Evolutionary conservation across 192 early-diverging fungal genomes (phyloP).

Genomic region (Chytriomyces hyalinus): DNA sequence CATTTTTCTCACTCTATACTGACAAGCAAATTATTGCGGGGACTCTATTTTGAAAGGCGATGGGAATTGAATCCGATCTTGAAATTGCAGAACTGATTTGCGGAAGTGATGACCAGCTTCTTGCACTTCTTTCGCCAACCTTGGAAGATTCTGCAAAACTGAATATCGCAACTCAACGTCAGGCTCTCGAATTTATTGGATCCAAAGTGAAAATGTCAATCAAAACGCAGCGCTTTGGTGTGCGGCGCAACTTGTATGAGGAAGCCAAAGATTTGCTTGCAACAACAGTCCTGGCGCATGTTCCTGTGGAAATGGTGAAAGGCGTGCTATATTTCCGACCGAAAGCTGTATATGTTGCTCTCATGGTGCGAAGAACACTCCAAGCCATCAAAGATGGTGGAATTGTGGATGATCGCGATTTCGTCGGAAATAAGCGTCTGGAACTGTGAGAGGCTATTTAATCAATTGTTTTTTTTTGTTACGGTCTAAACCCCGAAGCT

Average conservation of each 20-base stretch:
- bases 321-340: slow-evolving; percentile 82
- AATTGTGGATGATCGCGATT: slow-evolving; percentile 95
- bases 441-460: slow-evolving; percentile 75
- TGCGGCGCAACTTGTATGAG: slow-evolving; percentile 60
- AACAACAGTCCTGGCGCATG: slow-evolving; percentile 85
- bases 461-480: slow-evolving; percentile 10
- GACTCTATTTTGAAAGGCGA: slow-evolving; percentile 55
- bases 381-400: slow-evolving; percentile 81
- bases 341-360: slow-evolving; percentile 90
- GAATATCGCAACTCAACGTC: slow-evolving; percentile 84
- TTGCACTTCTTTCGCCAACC: slow-evolving; percentile 83
- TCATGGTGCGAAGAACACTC: slow-evolving; percentile 92
- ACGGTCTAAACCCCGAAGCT: not conserved
- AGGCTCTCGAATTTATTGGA: slow-evolving; percentile 90
- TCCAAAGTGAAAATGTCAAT: slow-evolving; percentile 54
- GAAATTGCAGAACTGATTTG: slow-evolving; percentile 94
- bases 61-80: slow-evolving; percentile 93
- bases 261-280: slow-evolving; percentile 88
- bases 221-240: slow-evolving; percentile 35
- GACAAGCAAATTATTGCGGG: not conserved
- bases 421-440: slow-evolving; percentile 96
- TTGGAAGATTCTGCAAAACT: slow-evolving; percentile 80
- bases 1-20: not conserved
- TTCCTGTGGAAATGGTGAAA: slow-evolving; percentile 73
- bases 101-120: slow-evolving; percentile 80